phyloP scores from a whole-genome alignment of 768 basidiomycete genomes.

The Cystofilobasidium capitatum region DNA sequence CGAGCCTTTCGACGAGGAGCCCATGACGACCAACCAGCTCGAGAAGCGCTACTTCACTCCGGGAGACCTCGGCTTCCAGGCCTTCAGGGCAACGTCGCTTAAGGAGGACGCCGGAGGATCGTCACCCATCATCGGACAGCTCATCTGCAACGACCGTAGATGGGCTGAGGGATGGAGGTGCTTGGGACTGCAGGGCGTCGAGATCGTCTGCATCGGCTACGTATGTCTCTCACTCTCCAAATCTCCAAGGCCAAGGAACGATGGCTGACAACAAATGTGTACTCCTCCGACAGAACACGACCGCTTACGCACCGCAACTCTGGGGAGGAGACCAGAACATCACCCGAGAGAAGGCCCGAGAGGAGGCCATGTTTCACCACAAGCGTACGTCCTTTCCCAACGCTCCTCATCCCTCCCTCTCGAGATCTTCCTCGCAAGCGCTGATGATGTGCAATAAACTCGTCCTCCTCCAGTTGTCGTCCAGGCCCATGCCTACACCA shows the following conservation, averaged over 20 bases:
- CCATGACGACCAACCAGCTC: constrained; percentile 37
- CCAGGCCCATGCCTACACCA: constrained; percentile 37
- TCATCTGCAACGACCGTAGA: constrained; percentile 38
- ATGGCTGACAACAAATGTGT: neutral
- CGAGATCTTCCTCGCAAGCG: too few species aligned
- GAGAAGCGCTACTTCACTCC: constrained; percentile 39
- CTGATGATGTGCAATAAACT: constrained; percentile 29
- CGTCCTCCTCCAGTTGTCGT: constrained; percentile 25
- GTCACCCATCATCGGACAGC: constrained; percentile 35
- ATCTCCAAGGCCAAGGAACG: neutral
- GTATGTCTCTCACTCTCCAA: constrained; percentile 25
- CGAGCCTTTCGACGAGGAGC: constrained; percentile 36
- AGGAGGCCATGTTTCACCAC: constrained; percentile 39
- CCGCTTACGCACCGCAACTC: constrained; percentile 36
- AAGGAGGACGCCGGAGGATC: constrained; percentile 27
- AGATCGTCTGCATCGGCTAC: constrained; percentile 37
- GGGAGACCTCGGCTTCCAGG: constrained; percentile 36
- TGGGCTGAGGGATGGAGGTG: constrained; percentile 39
- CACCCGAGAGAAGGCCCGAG: constrained; percentile 33
- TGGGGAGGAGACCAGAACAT: constrained; percentile 37
- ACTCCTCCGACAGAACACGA: constrained; percentile 35
- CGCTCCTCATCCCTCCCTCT: too few species aligned
- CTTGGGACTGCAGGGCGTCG: constrained; percentile 36
- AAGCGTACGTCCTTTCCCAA: constrained; percentile 34
- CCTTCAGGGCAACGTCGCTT: constrained; percentile 34